Percentiles rank a stretch among this genome's conserved stretches.
These are phyloP conservation scores for Oehlia diaphana DNA, from an alignment of 192 early-diverging fungal genomes.

Conservation along the genomic window DNA sequence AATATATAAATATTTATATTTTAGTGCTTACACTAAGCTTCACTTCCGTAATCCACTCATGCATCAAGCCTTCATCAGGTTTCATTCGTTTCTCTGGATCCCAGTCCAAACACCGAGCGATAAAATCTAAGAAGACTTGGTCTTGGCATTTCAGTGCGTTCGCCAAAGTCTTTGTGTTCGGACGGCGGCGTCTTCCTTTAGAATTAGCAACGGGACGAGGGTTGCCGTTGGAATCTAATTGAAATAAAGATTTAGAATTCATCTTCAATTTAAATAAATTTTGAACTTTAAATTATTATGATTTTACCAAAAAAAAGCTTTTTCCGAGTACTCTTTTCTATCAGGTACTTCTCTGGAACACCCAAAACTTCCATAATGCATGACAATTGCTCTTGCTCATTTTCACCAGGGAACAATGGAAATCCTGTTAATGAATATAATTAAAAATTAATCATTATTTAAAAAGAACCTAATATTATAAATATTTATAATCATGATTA, in stretches of 20 bases:
- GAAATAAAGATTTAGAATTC: slow-evolving; percentile 32
- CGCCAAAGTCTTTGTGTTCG: slow-evolving; percentile 73
- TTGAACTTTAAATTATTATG: slow-evolving; percentile 18
- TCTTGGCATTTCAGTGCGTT: slow-evolving; percentile 76
- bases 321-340: slow-evolving; percentile 77
- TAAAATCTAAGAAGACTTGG: slow-evolving; percentile 82
- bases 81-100: slow-evolving; percentile 86
- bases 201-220: slow-evolving; percentile 75
- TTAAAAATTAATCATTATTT: not conserved
- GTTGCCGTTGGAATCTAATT: slow-evolving; percentile 48
- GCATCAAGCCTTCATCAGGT: slow-evolving; percentile 80
- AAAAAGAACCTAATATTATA: not conserved
- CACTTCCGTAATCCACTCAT: slow-evolving; percentile 79
- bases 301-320: slow-evolving; percentile 86
- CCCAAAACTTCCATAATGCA: slow-evolving; percentile 96
- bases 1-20: not conserved
- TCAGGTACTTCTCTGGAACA: slow-evolving; percentile 68
- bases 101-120: slow-evolving; percentile 83
- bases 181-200: slow-evolving; percentile 87
- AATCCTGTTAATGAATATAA: slow-evolving; percentile 51
- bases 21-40: slow-evolving; percentile 17
- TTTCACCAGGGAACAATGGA: slow-evolving; percentile 96
- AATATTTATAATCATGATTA: not conserved
- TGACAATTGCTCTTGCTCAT: slow-evolving; percentile 93
- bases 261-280: slow-evolving; percentile 33